Evolutionary conservation across 441 rosid genomes (phyloP), one percentile per base, ranked within the genome.

Genomic region (Pelargonium myrrhifolium): DNA sequence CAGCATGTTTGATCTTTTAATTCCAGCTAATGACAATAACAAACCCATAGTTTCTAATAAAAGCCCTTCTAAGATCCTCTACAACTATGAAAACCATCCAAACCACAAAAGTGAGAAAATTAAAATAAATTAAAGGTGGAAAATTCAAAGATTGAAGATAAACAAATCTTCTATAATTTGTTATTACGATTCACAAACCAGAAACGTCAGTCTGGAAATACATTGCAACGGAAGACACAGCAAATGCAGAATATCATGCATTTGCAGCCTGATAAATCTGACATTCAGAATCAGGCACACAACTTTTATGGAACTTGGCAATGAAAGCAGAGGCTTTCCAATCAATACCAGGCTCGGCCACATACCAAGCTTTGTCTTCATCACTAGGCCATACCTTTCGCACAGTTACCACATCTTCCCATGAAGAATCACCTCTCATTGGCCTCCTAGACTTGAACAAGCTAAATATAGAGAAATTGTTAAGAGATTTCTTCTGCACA

Each of bases 281-380:
- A 64, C 74, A 74, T 45, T 80, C 81, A 10, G 87, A 72, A 68
- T 85, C 87, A 0, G 82, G 72, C 80, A 81, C 55, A 1, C 80
- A 82, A 62, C 78, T 73, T 17, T 77, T 73, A 45, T 81, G 88
- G 77, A 87, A 80, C 67, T 78, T 80, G 40, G 81, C 81, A 3
- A 89, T 89, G 76, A 87, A 89, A 65, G 67, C 85, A 0, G 82
- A 60, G 49, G 94, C 92, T 77, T 76, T 89, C 10, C 75, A 70
- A 78, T 93, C 86, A 24, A 93, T 84, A n/a, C 89, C 83, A 40
- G 93, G 93, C 79, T 86, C 92, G 1, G 86, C 86, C 66, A 65
- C 74, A 72, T 81, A 80, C 18, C 64, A 70, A 20, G 83, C 82
- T 7, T 72, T 77, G 67, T 89, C 93, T 26, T 85, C 89, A n/a